phyloP scores from a whole-genome alignment of 352 stramenopile genomes.

The Pythium brassicae region DNA sequence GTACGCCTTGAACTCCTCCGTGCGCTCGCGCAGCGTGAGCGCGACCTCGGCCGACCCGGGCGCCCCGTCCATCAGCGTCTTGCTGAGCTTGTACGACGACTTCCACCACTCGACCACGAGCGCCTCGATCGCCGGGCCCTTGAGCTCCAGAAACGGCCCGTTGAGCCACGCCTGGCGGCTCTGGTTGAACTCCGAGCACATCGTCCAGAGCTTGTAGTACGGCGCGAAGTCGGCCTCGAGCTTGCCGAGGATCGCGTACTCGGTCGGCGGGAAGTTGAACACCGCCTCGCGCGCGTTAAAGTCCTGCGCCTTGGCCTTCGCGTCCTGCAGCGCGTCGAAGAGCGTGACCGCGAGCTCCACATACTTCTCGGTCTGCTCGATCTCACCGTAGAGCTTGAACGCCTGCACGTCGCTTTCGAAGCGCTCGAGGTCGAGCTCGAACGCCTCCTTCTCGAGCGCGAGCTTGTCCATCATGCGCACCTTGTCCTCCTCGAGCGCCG shows the following conservation, averaged over 20 bases:
- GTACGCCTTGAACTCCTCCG: constrained; percentile 90
- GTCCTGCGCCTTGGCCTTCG: constrained; percentile 85
- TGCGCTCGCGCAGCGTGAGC: constrained; percentile 84
- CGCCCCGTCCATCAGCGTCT: constrained; percentile 84
- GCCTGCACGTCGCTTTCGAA: constrained; percentile 88
- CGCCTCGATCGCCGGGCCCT: constrained; percentile 84
- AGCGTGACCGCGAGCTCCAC: constrained; percentile 83
- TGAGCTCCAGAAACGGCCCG: constrained; percentile 88
- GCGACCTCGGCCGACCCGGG: constrained; percentile 87
- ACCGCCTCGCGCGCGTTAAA: constrained; percentile 92
- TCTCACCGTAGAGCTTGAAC: constrained; percentile 87
- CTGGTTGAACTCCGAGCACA: constrained; percentile 92
- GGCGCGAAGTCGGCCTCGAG: constrained; percentile 85
- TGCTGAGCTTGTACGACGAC: constrained; percentile 89
- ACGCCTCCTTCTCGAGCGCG: constrained; percentile 87
- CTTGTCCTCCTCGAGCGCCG: constrained; percentile 89
- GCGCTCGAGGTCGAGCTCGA: constrained; percentile 78
- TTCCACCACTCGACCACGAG: constrained; percentile 94
- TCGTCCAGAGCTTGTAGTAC: constrained; percentile 95
- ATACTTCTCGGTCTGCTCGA: constrained; percentile 87
- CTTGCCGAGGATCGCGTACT: constrained; percentile 86
- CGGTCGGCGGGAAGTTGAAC: constrained; percentile 91
- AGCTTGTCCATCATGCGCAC: constrained; percentile 93
- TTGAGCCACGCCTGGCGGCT: constrained; percentile 91
- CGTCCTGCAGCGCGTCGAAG: constrained; percentile 89